phyloP scores from a whole-genome alignment of 192 early-diverging fungal genomes.

The Umbelopsis ramanniana region DNA sequence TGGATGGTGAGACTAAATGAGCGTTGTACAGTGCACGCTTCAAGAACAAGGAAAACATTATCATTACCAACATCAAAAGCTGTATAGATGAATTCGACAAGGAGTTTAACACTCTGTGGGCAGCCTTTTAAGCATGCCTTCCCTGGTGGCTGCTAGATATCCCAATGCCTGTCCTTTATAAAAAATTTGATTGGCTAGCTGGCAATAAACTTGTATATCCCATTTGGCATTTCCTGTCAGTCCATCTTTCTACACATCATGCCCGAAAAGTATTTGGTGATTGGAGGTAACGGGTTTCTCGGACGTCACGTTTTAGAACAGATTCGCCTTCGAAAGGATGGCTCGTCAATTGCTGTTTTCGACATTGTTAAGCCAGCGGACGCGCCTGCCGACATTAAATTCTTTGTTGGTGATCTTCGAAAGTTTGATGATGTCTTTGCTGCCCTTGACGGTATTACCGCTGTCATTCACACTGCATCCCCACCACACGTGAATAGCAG shows the following conservation, averaged over 20 bases:
- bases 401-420: slow-evolving; percentile 52
- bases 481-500: slow-evolving; percentile 69
- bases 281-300: slow-evolving; percentile 91
- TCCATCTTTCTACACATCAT: not conserved
- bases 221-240: not conserved
- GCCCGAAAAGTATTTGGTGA: slow-evolving; percentile 62
- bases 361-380: slow-evolving; percentile 67
- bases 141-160: not conserved
- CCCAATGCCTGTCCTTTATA: not conserved
- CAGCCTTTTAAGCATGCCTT: slow-evolving; percentile 46
- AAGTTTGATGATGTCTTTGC: slow-evolving; percentile 58
- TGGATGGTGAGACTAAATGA: not conserved
- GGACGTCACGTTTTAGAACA: slow-evolving; percentile 77
- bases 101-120: slow-evolving; percentile 70
- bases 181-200: slow-evolving; percentile 12
- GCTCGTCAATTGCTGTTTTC: slow-evolving; percentile 74
- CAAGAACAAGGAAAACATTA: slow-evolving; percentile 70
- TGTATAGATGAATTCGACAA: slow-evolving; percentile 59
- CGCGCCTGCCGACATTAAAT: slow-evolving; percentile 49
- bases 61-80: slow-evolving; percentile 64
- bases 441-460: slow-evolving; percentile 67
- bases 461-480: slow-evolving; percentile 91
- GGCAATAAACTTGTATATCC: not conserved
- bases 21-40: slow-evolving; percentile 52
- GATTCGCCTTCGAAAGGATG: slow-evolving; percentile 66